Conservation (phyloP, 495 filamentous ascomycete genomes). For the Astrothelium macrocarpum region DNA sequence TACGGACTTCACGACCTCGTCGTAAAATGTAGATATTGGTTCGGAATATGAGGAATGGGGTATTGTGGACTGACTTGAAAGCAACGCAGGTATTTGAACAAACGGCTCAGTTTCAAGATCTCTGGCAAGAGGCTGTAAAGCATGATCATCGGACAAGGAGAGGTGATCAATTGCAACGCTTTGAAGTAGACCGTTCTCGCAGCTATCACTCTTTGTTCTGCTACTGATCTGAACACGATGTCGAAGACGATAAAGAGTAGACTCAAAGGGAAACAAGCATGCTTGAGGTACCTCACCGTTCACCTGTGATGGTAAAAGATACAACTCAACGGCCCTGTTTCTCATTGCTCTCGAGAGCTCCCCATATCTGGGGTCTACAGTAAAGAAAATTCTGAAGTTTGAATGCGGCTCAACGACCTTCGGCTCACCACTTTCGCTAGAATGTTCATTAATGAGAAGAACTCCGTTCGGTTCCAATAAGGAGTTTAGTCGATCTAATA, state of each 20-base stretch:
- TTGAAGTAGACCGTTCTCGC: constrained; percentile 9
- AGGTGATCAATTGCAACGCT: constrained; percentile 47
- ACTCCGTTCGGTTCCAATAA: constrained; percentile 82
- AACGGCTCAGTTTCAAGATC: not conserved
- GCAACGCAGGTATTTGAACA: not conserved
- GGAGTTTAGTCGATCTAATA: constrained; percentile 90
- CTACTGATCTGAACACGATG: constrained; percentile 20
- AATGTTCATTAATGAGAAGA: constrained; percentile 86
- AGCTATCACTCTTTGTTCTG: not conserved
- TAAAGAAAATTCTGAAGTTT: constrained; percentile 86
- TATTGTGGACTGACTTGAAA: not conserved
- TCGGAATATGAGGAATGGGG: not conserved
- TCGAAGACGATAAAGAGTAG: constrained; percentile 43
- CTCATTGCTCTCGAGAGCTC: constrained; percentile 95
- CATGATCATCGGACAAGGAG: constrained; percentile 37
- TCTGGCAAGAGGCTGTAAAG: not conserved
- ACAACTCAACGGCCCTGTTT: constrained; percentile 88
- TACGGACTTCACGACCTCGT: not conserved
- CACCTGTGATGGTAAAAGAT: constrained; percentile 36
- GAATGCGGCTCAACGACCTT: constrained; percentile 72
- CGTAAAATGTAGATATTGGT: not conserved
- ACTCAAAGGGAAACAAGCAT: constrained; percentile 30
- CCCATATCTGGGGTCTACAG: constrained; percentile 84
- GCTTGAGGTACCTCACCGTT: not conserved
- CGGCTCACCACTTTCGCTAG: constrained; percentile 68